These are phyloP conservation scores for Cladosporium velox DNA, from an alignment of 2,329 filamentous ascomycete species.

Conservation along the genomic window DNA sequence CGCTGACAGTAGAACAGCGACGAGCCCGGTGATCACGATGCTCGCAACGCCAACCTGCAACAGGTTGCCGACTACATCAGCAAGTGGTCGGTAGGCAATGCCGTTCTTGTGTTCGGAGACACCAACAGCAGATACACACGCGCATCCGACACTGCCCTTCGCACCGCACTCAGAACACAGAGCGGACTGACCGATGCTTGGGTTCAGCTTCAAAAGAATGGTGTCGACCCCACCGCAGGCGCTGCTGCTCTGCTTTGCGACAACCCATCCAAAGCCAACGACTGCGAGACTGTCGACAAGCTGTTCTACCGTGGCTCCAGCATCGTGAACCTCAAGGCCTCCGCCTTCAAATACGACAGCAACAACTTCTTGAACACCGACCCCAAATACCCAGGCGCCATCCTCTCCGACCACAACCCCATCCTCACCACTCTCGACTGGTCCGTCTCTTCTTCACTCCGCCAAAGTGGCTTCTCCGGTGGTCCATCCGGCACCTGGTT, in stretches of 20 bases:
- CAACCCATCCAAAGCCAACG: constrained; percentile 57
- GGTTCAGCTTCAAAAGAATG: constrained; percentile 51
- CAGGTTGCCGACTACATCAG: constrained; percentile 63
- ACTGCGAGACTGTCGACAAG: constrained; percentile 69
- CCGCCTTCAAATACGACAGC: background rate
- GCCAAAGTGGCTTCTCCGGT: constrained; percentile 15
- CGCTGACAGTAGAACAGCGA: constrained; percentile 34
- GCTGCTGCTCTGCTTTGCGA: constrained; percentile 43
- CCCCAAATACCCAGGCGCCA: background rate
- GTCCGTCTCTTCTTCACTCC: background rate
- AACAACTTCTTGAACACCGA: constrained; percentile 25
- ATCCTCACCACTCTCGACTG: constrained; percentile 13
- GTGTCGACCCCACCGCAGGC: constrained; percentile 39
- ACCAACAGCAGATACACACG: constrained; percentile 67
- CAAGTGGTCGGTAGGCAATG: constrained; percentile 58
- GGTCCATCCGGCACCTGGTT: constrained; percentile 10
- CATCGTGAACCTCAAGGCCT: constrained; percentile 31
- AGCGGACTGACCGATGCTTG: constrained; percentile 61
- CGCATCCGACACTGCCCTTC: constrained; percentile 52
- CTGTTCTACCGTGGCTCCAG: constrained; percentile 57
- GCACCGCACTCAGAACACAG: constrained; percentile 48
- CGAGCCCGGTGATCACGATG: constrained; percentile 54
- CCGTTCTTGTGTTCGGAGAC: constrained; percentile 66
- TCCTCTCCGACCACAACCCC: constrained; percentile 18
- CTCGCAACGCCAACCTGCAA: constrained; percentile 60